phyloP scores from a whole-genome alignment of 139 green algal species.

The Eudorina sp. region DNA sequence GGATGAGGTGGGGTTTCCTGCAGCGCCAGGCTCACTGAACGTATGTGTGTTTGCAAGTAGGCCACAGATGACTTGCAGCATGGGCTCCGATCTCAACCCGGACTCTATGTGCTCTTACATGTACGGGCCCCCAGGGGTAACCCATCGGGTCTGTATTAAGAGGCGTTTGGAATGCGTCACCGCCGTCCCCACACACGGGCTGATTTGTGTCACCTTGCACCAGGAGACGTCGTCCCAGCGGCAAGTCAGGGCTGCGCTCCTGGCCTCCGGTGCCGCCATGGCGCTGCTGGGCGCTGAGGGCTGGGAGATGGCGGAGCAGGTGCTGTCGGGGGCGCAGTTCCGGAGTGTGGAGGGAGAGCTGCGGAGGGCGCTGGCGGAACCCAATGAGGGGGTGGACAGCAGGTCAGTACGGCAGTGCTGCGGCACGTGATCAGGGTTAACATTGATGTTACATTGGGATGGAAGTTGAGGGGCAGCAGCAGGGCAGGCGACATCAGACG shows the following conservation, averaged over 20 bases:
- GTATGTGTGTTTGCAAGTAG: too few relatives aligned
- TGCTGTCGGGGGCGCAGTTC: conserved; percentile 7
- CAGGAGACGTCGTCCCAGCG: not conserved
- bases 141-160: too few relatives aligned
- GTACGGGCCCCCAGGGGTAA: too few relatives aligned
- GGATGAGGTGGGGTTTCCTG: too few relatives aligned
- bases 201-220: too few relatives aligned
- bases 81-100: too few relatives aligned
- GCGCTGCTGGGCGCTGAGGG: conserved; percentile 16
- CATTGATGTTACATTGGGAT: not conserved
- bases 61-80: too few relatives aligned
- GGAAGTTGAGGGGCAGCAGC: not conserved
- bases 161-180: too few relatives aligned
- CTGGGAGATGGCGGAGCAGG: conserved; percentile 44
- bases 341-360: not conserved
- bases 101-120: not conserved
- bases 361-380: not conserved
- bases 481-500: not conserved
- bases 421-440: not conserved
- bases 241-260: not conserved
- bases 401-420: not conserved
- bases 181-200: too few relatives aligned
- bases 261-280: conserved; percentile 12
- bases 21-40: too few relatives aligned
- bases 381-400: not conserved